Conservation (phyloP, 1,284 basidiomycete genomes). For the Meira nashicola region DNA sequence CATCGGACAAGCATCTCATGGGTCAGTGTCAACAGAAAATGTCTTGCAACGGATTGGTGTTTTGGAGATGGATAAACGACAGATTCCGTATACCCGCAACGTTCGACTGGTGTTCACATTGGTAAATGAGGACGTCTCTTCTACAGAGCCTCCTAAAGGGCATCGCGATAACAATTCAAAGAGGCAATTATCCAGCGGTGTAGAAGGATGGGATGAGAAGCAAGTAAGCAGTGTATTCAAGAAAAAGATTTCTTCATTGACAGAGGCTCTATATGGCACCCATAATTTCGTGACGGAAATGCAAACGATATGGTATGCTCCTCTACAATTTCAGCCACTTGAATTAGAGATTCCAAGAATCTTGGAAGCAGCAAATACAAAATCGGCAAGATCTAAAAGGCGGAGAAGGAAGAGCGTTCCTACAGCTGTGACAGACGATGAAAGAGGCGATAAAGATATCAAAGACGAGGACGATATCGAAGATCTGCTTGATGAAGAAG, state of each 20-base stretch:
- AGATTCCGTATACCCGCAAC: slow-evolving; percentile 37
- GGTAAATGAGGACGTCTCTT: slow-evolving; percentile 41
- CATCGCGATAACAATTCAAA: neutral
- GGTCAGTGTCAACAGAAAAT: no score
- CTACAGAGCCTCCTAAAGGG: slow-evolving; percentile 1
- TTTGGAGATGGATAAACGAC: slow-evolving; percentile 25
- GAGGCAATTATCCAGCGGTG: slow-evolving; percentile 14
- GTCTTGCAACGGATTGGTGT: neutral
- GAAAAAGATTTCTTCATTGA: slow-evolving; percentile 14
- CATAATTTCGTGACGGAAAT: slow-evolving; percentile 91
- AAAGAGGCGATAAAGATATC: neutral
- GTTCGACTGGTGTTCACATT: slow-evolving; percentile 46
- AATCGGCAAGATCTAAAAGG: no score
- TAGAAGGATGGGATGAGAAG: neutral
- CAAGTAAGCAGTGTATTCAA: neutral
- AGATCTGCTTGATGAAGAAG: slow-evolving; percentile 9
- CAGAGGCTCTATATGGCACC: slow-evolving; percentile 53
- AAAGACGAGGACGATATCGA: slow-evolving; percentile 21
- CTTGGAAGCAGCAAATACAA: neutral
- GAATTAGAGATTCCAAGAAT: slow-evolving; percentile 14
- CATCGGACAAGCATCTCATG: no score
- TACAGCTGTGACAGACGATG: neutral
- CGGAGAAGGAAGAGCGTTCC: no score
- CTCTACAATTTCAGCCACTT: slow-evolving; percentile 72
- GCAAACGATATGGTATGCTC: slow-evolving; percentile 86